Base-by-base conservation (phyloP, 2,329 filamentous ascomycete species). In the Ceratocystis albifundus region DNA sequence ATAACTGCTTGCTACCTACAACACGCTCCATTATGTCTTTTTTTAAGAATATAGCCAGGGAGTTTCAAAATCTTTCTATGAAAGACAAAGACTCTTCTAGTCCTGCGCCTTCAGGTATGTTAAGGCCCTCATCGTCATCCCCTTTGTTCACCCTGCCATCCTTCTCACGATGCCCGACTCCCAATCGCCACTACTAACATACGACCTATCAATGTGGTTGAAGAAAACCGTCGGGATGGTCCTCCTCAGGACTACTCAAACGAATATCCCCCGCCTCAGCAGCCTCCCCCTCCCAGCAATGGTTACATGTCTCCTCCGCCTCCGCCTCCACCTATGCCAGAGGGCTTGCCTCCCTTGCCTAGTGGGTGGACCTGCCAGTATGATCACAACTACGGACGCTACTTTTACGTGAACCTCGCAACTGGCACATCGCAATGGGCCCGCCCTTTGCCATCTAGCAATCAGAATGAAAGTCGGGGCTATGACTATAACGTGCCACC, bases 341-440 rank as follows among this genome's bases (percentile, higher is more conserved):
- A 68, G 8, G 48, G 61, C 62, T 76, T 76, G 70, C 80, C 85
- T 28, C 76, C 81, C 68, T 76, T 87, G 69, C 79, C 85, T 28
- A 72, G 78, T 62, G 85, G 85, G 70, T 88, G 86, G 85, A 75
- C 77, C 32, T 77, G 84, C 28, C 81, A 86, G 73, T 88, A 81
- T 75, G 85, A 88, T 70, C 80, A 82, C 67, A 78, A 77, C 67
- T 76, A 79, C 68, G 82, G 85, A 71, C 82, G 83, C 66, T 87
- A 83, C 77, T 88, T 83, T 75, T 89, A 86, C 71, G 78, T 84
- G 66, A 84, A 88, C 73, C 76, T 83, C 66, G 77, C 81, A 61
- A 83, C 83, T 12, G 83, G 84, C 22, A 80, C 79, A 67, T 81
- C 83, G 0, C 84, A 88, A 73, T 88, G 85, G 85, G 83, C 87